These are phyloP conservation scores for Cladorrhinum samala DNA, from an alignment of 495 filamentous ascomycete genomes.

Conservation along the genomic window DNA sequence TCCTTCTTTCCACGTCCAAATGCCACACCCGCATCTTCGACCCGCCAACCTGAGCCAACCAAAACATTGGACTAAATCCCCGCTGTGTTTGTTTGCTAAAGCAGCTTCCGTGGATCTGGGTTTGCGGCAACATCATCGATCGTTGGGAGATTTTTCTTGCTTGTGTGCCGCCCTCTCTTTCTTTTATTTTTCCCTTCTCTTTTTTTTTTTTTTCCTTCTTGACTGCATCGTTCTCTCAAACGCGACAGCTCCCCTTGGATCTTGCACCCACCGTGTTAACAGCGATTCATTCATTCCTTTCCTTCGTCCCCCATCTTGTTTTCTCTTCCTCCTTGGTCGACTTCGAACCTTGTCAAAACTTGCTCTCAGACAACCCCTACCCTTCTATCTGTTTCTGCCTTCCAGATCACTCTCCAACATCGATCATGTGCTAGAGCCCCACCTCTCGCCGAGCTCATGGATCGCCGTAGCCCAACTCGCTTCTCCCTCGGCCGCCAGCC, in stretches of 20 bases:
- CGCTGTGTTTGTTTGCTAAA: too few species aligned
- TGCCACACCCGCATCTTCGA: neutral
- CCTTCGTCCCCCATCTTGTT: slow-evolving; percentile 2
- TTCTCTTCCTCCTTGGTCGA: neutral
- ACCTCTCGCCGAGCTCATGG: slow-evolving; percentile 25
- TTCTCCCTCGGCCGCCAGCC: slow-evolving; percentile 33
- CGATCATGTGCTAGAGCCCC: slow-evolving; percentile 15
- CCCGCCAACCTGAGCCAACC: neutral
- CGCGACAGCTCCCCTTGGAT: neutral
- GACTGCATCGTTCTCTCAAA: neutral
- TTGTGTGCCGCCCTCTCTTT: neutral
- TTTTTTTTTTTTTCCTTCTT: neutral
- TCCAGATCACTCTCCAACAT: neutral
- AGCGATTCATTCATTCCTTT: neutral
- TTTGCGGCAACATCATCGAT: neutral
- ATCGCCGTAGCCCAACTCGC: slow-evolving; percentile 21
- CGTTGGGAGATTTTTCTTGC: neutral
- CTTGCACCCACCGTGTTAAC: neutral
- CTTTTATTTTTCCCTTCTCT: neutral
- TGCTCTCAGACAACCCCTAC: too few species aligned
- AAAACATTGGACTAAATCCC: neutral
- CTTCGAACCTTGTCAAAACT: too few species aligned
- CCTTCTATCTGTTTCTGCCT: too few species aligned
- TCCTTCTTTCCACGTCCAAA: neutral
- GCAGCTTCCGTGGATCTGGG: too few species aligned